A percentile compares a stretch with the other conserved stretches of the same genome.
phyloP scores from a whole-genome alignment of 2,329 filamentous ascomycete species.

The Chrysoporthe deuterocubensis region DNA sequence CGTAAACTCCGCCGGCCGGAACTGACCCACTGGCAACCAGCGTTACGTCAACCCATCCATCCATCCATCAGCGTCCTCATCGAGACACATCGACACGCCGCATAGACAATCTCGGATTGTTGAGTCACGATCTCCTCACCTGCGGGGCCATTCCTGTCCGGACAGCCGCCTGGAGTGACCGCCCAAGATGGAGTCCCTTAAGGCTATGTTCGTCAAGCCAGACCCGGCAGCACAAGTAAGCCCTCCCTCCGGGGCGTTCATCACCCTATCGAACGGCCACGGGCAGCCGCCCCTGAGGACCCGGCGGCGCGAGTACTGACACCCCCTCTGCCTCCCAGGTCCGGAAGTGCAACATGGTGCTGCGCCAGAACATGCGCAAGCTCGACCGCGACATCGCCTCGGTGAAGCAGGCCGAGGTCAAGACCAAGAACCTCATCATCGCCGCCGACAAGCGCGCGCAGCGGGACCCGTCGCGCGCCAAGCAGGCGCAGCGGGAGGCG shows the following conservation, averaged over 20 bases:
- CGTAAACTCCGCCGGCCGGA: background rate
- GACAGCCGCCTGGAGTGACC: conserved; percentile 14
- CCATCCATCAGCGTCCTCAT: conserved; percentile 14
- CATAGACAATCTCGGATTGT: background rate
- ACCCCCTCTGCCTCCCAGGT: conserved; percentile 60
- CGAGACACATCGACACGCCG: conserved; percentile 9
- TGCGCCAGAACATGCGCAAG: conserved; percentile 88
- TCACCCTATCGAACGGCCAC: background rate
- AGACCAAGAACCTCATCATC: conserved; percentile 84
- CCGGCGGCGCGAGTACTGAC: conserved; percentile 1
- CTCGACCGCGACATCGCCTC: conserved; percentile 89
- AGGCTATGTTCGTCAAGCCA: conserved; percentile 85
- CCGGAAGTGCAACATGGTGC: conserved; percentile 90
- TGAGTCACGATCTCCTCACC: background rate
- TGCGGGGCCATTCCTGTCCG: conserved; percentile 8
- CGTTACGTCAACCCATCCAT: conserved; percentile 26
- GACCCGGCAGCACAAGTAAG: conserved; percentile 90
- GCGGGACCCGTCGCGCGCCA: conserved; percentile 75
- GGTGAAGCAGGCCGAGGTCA: conserved; percentile 78
- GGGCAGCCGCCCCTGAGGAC: background rate
- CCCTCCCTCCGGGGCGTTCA: conserved; percentile 12
- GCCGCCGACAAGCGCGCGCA: conserved; percentile 81
- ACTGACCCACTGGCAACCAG: conserved; percentile 18
- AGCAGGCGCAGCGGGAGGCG: conserved; percentile 80
- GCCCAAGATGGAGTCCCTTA: conserved; percentile 79